phyloP scores from a whole-genome alignment of 139 green algal species.

The Micractinium sp. region DNA sequence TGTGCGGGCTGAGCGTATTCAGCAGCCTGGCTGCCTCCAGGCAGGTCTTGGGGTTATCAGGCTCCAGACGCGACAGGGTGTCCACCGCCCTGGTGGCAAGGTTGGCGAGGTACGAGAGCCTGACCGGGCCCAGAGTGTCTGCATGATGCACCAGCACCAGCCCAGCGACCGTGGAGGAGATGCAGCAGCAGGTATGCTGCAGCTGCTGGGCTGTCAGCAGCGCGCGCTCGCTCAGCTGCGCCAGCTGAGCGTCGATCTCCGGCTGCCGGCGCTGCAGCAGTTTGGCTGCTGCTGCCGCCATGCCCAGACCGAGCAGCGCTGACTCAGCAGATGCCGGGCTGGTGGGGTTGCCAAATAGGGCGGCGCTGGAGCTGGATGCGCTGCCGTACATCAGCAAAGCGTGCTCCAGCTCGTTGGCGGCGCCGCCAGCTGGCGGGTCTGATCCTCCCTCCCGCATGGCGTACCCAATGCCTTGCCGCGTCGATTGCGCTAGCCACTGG shows the following conservation, averaged over 20 bases:
- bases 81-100: too few relatives aligned
- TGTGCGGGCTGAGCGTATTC: not conserved
- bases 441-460: too few relatives aligned
- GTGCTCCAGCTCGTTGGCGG: not conserved
- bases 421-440: too few relatives aligned
- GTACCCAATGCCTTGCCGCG: too few relatives aligned
- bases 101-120: too few relatives aligned
- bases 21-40: not conserved
- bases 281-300: not conserved
- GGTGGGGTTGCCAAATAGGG: not conserved
- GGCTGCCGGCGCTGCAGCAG: not conserved
- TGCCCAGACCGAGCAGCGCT: not conserved
- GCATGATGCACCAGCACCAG: not conserved
- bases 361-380: not conserved
- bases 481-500: not conserved
- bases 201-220: not conserved
- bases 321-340: not conserved
- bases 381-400: not conserved
- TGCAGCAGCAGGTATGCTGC: not conserved
- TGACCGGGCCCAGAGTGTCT: too few relatives aligned
- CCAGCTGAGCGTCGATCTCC: not conserved
- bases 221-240: not conserved
- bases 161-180: too few relatives aligned
- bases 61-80: not conserved
- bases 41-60: not conserved